These are phyloP conservation scores for Diversispora eburnea DNA, from an alignment of 192 early-diverging fungal species.

Conservation along the genomic window DNA sequence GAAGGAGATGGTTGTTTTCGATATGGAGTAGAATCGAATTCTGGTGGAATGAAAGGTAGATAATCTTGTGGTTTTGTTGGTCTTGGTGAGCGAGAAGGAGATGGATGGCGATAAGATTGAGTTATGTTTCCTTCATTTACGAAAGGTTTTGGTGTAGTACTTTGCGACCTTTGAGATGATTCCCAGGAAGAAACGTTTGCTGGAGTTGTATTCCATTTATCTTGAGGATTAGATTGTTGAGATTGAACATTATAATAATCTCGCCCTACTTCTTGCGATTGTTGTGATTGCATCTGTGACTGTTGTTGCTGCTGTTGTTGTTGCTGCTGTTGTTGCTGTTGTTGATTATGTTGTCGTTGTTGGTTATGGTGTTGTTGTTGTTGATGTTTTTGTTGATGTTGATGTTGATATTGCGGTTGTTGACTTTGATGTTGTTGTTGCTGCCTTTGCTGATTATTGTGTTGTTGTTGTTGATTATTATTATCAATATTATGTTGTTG, in stretches of 20 bases:
- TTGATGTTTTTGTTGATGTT: too few relatives aligned
- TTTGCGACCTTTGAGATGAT: background rate
- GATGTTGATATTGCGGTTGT: too few relatives aligned
- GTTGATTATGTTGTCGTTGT: too few relatives aligned
- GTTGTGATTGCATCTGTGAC: background rate
- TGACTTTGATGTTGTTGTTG: too few relatives aligned
- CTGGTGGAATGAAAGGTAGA: slow-evolving; percentile 3
- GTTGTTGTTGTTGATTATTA: too few relatives aligned
- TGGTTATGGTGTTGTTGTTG: too few relatives aligned
- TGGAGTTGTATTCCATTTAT: background rate
- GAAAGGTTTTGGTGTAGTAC: background rate
- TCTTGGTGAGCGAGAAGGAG: slow-evolving; percentile 1
- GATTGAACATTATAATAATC: background rate
- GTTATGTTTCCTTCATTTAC: background rate
- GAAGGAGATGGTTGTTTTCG: slow-evolving; percentile 8
- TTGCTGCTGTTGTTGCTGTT: too few relatives aligned
- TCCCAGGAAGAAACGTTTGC: background rate
- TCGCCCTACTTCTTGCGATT: background rate
- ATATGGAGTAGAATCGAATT: slow-evolving; percentile 8
- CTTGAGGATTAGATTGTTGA: background rate
- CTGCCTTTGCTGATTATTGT: too few relatives aligned
- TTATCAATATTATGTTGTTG: too few relatives aligned
- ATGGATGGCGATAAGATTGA: background rate
- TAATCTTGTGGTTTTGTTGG: slow-evolving; percentile 2
- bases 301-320: too few relatives aligned